Percentiles rank a stretch among this genome's conserved stretches.
phyloP scores from a whole-genome alignment of 331 rosid genomes.

The Cydonia oblonga region DNA sequence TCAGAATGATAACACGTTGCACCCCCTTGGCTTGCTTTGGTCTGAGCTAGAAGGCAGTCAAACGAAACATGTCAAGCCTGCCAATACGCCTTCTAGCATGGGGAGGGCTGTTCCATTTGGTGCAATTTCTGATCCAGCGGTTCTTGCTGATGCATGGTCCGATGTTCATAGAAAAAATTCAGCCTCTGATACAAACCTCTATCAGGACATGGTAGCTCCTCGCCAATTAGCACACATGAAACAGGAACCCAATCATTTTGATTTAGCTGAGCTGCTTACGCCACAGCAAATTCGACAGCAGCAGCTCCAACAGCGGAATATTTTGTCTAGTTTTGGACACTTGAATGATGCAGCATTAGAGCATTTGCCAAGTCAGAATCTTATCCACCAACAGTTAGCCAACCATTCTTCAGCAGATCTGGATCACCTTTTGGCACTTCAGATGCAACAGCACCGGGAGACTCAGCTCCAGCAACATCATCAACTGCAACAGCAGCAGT shows the following conservation, averaged over 20 bases:
- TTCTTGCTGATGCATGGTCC: constrained; percentile 28
- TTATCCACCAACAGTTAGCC: constrained; percentile 37
- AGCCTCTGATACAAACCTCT: constrained; percentile 26
- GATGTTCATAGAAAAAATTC: constrained; percentile 30
- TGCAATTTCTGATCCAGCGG: constrained; percentile 28
- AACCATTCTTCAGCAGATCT: constrained; percentile 28
- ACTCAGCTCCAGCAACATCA: constrained; percentile 41
- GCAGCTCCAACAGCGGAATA: constrained; percentile 34
- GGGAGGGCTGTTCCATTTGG: constrained; percentile 29
- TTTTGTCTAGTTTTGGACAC: constrained; percentile 26
- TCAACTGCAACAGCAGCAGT: constrained; percentile 32
- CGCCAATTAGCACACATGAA: constrained; percentile 29
- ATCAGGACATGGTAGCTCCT: constrained; percentile 22
- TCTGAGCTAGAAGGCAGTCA: constrained; percentile 42
- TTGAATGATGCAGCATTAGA: constrained; percentile 35
- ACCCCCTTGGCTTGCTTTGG: constrained; percentile 53
- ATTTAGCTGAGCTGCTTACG: constrained; percentile 41
- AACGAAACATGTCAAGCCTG: constrained; percentile 18
- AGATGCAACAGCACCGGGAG: constrained; percentile 37
- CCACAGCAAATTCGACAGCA: constrained; percentile 38
- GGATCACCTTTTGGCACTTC: constrained; percentile 32
- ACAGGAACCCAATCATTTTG: constrained; percentile 32
- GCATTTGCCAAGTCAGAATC: constrained; percentile 33
- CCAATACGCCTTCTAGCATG: constrained; percentile 17
- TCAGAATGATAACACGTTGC: constrained; percentile 37